These are phyloP conservation scores for Microdochium bolleyi DNA, from an alignment of 2,329 filamentous ascomycete species.

Conservation along the genomic window DNA sequence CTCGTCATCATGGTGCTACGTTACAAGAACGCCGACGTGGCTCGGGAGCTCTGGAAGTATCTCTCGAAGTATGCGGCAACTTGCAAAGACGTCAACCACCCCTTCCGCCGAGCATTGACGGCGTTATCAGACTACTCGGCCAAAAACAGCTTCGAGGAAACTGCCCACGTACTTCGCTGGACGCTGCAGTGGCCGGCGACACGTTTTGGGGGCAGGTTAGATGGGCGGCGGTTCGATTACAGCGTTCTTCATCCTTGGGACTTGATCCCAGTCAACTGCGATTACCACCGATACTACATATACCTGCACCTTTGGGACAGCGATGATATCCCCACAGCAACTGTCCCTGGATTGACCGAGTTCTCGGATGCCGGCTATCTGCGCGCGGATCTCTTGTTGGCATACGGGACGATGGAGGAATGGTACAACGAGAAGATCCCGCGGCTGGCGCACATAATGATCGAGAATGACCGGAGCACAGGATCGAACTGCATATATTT, in stretches of 20 bases:
- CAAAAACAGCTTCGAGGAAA: conserved; percentile 11
- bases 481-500: conserved; percentile 11
- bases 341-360: conserved; percentile 10
- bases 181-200: conserved; percentile 12
- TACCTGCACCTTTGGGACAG: conserved; percentile 14
- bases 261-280: conserved; percentile 11
- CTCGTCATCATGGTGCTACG: conserved; percentile 11
- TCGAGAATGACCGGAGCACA: conserved; percentile 9
- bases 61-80: conserved; percentile 12
- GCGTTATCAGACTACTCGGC: conserved; percentile 12
- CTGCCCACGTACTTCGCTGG: conserved; percentile 13
- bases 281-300: conserved; percentile 18
- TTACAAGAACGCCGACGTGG: conserved; percentile 12
- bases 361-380: conserved; percentile 11
- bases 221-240: conserved; percentile 17
- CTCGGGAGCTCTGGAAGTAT: conserved; percentile 14
- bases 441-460: conserved; percentile 11
- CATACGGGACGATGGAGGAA: conserved; percentile 13
- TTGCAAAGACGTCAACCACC: conserved; percentile 10
- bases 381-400: conserved; percentile 15
- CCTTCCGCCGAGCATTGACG: conserved; percentile 10
- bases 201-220: conserved; percentile 14
- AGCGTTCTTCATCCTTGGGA: conserved; percentile 18
- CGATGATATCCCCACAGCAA: conserved; percentile 13
- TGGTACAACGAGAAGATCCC: conserved; percentile 15